These are phyloP conservation scores for Cyathus striatus DNA, from an alignment of 768 basidiomycete genomes.

Conservation along the genomic window DNA sequence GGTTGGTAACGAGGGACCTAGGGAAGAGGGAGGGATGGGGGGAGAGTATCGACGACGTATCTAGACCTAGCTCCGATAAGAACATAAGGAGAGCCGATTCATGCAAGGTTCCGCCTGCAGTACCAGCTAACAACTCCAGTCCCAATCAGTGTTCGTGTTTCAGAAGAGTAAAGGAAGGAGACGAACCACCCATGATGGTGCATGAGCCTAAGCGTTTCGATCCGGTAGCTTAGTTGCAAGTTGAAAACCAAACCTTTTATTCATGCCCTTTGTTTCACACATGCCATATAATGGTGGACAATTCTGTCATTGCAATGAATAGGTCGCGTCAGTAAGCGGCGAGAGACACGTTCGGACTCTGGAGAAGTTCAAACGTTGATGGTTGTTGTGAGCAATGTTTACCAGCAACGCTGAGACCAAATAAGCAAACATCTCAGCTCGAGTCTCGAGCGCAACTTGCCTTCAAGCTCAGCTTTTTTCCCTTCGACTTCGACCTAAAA, in stretches of 20 bases:
- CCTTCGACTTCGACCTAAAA: no score
- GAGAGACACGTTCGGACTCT: neutral
- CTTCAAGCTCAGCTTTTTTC: no score
- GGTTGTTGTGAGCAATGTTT: neutral
- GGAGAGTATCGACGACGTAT: constrained; percentile 21
- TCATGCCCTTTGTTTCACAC: no score
- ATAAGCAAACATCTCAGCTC: no score
- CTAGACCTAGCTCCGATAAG: constrained; percentile 54
- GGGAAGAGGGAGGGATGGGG: no score
- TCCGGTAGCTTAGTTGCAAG: no score
- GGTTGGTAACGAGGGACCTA: no score
- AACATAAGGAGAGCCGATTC: constrained; percentile 48
- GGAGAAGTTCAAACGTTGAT: neutral
- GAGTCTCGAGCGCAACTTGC: no score
- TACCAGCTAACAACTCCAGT: constrained; percentile 29
- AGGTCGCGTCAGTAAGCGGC: neutral
- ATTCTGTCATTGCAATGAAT: no score
- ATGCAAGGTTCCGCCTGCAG: constrained; percentile 54
- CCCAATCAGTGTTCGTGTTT: neutral
- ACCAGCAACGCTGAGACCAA: no score
- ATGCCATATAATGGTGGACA: no score
- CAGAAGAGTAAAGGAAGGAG: constrained; percentile 1
- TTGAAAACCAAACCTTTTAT: no score
- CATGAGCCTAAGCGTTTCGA: constrained; percentile 16
- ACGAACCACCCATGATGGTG: constrained; percentile 23